Conservation (phyloP, 345 rosid genomes). For the Syzygium aromaticum region DNA sequence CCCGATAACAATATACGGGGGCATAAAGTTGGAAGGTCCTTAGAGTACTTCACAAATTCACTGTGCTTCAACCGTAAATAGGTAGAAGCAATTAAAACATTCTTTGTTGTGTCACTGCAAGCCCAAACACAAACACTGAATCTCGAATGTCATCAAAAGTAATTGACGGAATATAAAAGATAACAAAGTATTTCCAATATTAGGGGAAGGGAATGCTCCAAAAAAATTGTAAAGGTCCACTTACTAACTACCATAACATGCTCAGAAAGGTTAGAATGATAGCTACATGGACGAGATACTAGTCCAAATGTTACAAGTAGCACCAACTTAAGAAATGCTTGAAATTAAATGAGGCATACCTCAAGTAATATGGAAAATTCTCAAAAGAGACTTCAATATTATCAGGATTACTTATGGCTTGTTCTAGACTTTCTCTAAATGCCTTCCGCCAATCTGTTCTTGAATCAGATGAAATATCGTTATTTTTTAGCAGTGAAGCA, state of each 20-base stretch:
- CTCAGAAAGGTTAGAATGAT: neutral
- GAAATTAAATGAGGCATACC: slow-evolving; percentile 27
- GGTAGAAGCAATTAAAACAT: slow-evolving; percentile 70
- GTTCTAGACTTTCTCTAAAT: slow-evolving; percentile 58
- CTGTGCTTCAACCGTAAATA: slow-evolving; percentile 74
- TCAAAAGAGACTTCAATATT: slow-evolving; percentile 71
- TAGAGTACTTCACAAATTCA: slow-evolving; percentile 57
- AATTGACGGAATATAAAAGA: neutral
- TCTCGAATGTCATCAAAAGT: neutral
- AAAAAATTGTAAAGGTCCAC: neutral
- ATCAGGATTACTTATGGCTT: slow-evolving; percentile 55
- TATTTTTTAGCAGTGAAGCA: slow-evolving; percentile 36
- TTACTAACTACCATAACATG: neutral
- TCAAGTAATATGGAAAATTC: slow-evolving; percentile 74
- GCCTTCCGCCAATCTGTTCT: slow-evolving; percentile 58
- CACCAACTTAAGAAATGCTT: neutral
- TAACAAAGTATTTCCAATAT: neutral
- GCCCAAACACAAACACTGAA: slow-evolving; percentile 7
- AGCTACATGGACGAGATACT: neutral
- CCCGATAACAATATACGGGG: slow-evolving; percentile 93
- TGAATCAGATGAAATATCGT: slow-evolving; percentile 33
- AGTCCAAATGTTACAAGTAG: neutral
- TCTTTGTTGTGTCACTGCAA: slow-evolving; percentile 80
- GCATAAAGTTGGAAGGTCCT: slow-evolving; percentile 62
- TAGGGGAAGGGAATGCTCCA: neutral